Base-by-base conservation (phyloP, 805 yeast genomes). In the Komagataella ulmi region DNA sequence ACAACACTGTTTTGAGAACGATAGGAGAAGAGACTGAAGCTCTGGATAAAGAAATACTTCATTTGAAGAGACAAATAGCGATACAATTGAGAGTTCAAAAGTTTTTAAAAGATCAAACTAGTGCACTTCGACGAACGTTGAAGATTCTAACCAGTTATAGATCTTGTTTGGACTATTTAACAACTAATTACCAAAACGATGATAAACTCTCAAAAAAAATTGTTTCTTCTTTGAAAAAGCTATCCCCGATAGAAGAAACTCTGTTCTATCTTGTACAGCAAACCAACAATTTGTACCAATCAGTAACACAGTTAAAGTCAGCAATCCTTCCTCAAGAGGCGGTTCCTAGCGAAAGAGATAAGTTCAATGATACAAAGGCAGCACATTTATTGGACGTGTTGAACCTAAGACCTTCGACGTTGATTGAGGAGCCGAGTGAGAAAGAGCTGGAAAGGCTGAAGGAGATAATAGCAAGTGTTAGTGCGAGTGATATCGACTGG, bases 1-100 rank as follows among this genome's bases (percentile, higher is more conserved):
- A 52, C 24, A 61, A 59, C 7, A 49, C 52, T 17, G 55, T 53
- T 65, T 24, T 63, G 59, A 23, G 43, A 52, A 17, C 58, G 59
- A 19, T 50, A 62, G 17, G 48, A 53, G 7, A 49, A 48, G 49
- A 62, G 45, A 24, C 21, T 18, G 30, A 30, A 14, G 46, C 19
- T 2, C 12, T 18, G n/a, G 23, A 19, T 18, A 44, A 44, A 12
- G 17, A 59, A 51, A 48, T 44, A 18, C 48, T 18, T 17, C 12
- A 7, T 3, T 44, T 19, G 19, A 53, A 47, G n/a, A 43, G 17
- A 2, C 54, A n/a, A 53, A 56, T 10, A 51, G 49, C 7, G 24
- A 46, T 30, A 40, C 53, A 12, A 46, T 53, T 19, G 50, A 52
- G 1, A 17, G 21, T 19, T 54, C 53, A 45, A 19, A 50, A 50